Evolutionary conservation across 148 eudicot genomes (phyloP).

Genomic region (Rhododendron molle): DNA sequence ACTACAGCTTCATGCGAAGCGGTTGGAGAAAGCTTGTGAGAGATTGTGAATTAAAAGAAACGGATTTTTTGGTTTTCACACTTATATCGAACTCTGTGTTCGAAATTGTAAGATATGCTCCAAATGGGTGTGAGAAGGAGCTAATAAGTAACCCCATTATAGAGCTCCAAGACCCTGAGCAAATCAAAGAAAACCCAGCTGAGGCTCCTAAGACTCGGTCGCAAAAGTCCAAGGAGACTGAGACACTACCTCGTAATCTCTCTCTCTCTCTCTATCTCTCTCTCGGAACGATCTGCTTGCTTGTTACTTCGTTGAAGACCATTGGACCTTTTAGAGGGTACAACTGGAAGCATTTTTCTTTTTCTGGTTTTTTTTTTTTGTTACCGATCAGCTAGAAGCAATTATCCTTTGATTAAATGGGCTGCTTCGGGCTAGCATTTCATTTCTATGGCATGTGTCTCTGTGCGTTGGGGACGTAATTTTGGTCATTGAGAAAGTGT

Average conservation of each 20-base stretch:
- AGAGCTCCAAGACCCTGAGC: background rate
- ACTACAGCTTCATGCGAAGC: background rate
- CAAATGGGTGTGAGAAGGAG: background rate
- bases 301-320: too few relatives aligned
- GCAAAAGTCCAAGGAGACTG: background rate
- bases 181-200: background rate
- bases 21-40: background rate
- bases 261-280: background rate
- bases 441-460: too few relatives aligned
- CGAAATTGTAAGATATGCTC: background rate
- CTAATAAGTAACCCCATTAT: background rate
- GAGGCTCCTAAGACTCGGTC: background rate
- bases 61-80: background rate
- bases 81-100: background rate
- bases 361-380: too few relatives aligned
- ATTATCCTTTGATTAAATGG: too few relatives aligned
- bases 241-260: background rate
- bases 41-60: background rate
- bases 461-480: too few relatives aligned
- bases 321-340: too few relatives aligned
- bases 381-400: too few relatives aligned
- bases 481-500: too few relatives aligned
- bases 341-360: too few relatives aligned
- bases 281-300: background rate
- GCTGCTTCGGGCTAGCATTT: too few relatives aligned